Evolutionary conservation across 176 grass and related monocot genomes (phyloP), one percentile per base, ranked within the genome.

Genomic region (Chloris gayana): DNA sequence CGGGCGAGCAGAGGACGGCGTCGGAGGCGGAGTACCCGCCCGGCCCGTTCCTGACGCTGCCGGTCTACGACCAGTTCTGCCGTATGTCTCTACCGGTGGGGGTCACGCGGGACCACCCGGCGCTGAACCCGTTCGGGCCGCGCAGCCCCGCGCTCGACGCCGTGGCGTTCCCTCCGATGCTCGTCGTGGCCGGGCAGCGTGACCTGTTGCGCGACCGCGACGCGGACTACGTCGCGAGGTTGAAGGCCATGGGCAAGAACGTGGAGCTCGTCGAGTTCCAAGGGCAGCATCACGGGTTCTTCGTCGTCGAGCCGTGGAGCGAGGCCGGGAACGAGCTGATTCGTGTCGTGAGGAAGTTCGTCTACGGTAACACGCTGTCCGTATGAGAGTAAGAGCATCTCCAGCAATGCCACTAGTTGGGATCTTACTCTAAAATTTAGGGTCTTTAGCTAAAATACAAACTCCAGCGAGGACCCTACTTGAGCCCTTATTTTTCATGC

Each of bases 231-330:
- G 78, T 27, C 6, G 25, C 14, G 37, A 82, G 79, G 82, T 6
- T 92, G 63, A 66, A 35, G 79, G 86, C 44, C 21, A 74, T 62
- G 82, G 86, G 85, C 4, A 85, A 92, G 68, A 21, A 21, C 1
- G 79, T 79, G 17, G 74, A 79, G 79, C 62, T 83, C 15, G 79
- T 75, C 17, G 73, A 85, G 50, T 97, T 89, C 78, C 2, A 78
- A 22, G 88, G 72, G 72, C 91, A 93, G 85, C 81, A 97, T 7
- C 94, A 93, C 33, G 86, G 94, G 0, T 97, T 97, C 88, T 97
- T 97, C 77, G 61, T 79, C 39, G 61, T 91, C 35, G 80, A 89
- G 42, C 90, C 94, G 1, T 89, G 78, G 57, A 85, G 83, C 42
- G 86, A 91, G 26, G 70, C 91, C 14, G 81, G 77, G 18, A 50